phyloP scores from a whole-genome alignment of 108 stramenopile species.

The Nitzschia inconspicua region DNA sequence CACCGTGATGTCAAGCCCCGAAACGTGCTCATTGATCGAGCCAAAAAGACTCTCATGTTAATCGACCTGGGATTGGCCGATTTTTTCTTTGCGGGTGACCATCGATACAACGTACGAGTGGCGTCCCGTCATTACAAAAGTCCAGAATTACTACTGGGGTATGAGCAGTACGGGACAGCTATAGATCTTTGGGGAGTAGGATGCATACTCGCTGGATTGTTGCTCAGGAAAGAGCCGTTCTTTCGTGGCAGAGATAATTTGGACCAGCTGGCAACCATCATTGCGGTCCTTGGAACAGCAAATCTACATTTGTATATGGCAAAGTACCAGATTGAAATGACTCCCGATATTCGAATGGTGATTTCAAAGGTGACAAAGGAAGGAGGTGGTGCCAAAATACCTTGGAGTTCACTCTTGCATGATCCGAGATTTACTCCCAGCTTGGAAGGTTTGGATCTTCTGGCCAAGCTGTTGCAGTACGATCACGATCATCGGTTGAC shows the following conservation, averaged over 20 bases:
- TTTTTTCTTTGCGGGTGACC: constrained; percentile 84
- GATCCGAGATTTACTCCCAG: too few species aligned
- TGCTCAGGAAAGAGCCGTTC: constrained; percentile 78
- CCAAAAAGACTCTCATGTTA: constrained; percentile 57
- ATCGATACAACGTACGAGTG: constrained; percentile 87
- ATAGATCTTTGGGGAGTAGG: constrained; percentile 87
- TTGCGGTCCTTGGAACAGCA: constrained; percentile 65
- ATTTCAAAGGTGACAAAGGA: constrained; percentile 24
- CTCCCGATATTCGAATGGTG: constrained; percentile 24
- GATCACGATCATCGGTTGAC: constrained; percentile 79
- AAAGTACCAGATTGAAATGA: constrained; percentile 40
- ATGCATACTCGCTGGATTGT: constrained; percentile 77
- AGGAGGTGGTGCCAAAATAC: constrained; percentile 5
- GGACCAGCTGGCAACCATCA: constrained; percentile 80
- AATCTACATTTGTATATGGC: constrained; percentile 61
- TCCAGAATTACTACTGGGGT: constrained; percentile 87
- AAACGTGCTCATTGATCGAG: constrained; percentile 85
- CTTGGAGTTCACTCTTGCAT: too few species aligned
- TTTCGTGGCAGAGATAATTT: constrained; percentile 81
- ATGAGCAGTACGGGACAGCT: constrained; percentile 69
- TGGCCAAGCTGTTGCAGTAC: constrained; percentile 77
- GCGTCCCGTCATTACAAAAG: constrained; percentile 91
- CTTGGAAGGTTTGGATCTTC: constrained; percentile 63
- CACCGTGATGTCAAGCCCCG: constrained; percentile 95
- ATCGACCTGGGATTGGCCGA: constrained; percentile 92